Base-by-base conservation (phyloP, 176 grass and related monocot species). In the Phyllostachys edulis region DNA sequence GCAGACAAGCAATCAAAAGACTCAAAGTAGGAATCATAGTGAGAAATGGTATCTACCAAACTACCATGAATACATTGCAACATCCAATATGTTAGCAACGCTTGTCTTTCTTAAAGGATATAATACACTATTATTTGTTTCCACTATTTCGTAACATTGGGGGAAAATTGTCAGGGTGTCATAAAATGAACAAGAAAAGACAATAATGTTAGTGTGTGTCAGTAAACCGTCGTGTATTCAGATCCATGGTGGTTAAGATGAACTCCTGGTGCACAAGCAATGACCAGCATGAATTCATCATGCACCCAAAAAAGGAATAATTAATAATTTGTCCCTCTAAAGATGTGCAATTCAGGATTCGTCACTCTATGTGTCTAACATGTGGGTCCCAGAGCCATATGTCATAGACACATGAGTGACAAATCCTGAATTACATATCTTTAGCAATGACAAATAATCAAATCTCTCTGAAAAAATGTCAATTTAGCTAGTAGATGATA, bases 81-180 rank as follows among this genome's bases (percentile, higher is more conserved):
- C 20, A 63, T 77, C 56, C 34, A 76, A 8, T 52, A 23, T 47
- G 62, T 34, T 11, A 26, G 60, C 26, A 50, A 9, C 62, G 54
- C 56, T 39, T 85, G 11, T 40, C 18, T 46, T 77, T 51, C 73
- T 63, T 11, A 5, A 51, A 52, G 39, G 34, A 83, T 76, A 78
- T 44, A 34, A 65, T 86, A 82, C 45, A 76, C 8, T 55, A 5
- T 82, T 23, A 81, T 77, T 77, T 71, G 63, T 63, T 78, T 39
- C 52, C 68, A 36, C 80, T 79, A 80, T 83, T 61, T 79, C 71
- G 32, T 77, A 69, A 51, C 4, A 42, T 21, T 3, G 9, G 72
- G 79, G 20, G 2, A 42, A 10, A 44, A 34, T n/a, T 26, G 23
- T 52, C 55, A 62, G 54, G 7, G 13, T 38, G 20, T 34, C 38